A percentile compares a stretch with the other conserved stretches of the same genome.
These are phyloP conservation scores for Microsporum audouinii DNA, from an alignment of 2,329 filamentous ascomycete species.

Conservation along the genomic window DNA sequence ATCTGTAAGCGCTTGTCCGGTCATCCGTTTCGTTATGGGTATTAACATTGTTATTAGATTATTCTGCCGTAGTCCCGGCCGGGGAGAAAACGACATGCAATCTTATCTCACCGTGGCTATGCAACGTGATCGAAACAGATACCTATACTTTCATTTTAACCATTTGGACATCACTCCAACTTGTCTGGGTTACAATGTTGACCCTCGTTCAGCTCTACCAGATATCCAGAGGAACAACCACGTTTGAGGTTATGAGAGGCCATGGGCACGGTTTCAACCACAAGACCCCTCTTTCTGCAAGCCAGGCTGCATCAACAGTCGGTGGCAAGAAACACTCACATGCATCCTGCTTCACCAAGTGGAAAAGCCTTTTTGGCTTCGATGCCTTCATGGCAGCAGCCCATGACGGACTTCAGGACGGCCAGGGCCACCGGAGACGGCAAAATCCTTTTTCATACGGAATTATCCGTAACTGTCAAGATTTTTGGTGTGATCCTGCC, in stretches of 20 bases:
- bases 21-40: constrained; percentile 4
- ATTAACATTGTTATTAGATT: constrained; percentile 42
- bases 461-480: constrained; percentile 75
- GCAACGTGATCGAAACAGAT: constrained; percentile 66
- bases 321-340: constrained; percentile 26
- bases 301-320: constrained; percentile 41
- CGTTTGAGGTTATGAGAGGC: constrained; percentile 90
- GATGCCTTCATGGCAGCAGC: constrained; percentile 92
- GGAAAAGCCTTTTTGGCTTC: constrained; percentile 75
- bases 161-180: constrained; percentile 70
- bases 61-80: constrained; percentile 45
- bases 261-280: not conserved
- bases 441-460: constrained; percentile 79
- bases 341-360: constrained; percentile 60
- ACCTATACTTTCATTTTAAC: constrained; percentile 70
- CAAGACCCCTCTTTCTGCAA: constrained; percentile 7
- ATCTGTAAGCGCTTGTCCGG: constrained; percentile 46
- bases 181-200: constrained; percentile 96
- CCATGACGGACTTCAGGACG: constrained; percentile 52
- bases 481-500: constrained; percentile 90
- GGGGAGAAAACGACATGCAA: constrained; percentile 50
- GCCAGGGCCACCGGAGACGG: constrained; percentile 35
- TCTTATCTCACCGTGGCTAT: constrained; percentile 62
- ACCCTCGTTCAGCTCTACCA: constrained; percentile 88
- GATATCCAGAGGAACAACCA: constrained; percentile 84